Evolutionary conservation across 306 rosid species (phyloP).

Genomic region (Vigna angularis): DNA sequence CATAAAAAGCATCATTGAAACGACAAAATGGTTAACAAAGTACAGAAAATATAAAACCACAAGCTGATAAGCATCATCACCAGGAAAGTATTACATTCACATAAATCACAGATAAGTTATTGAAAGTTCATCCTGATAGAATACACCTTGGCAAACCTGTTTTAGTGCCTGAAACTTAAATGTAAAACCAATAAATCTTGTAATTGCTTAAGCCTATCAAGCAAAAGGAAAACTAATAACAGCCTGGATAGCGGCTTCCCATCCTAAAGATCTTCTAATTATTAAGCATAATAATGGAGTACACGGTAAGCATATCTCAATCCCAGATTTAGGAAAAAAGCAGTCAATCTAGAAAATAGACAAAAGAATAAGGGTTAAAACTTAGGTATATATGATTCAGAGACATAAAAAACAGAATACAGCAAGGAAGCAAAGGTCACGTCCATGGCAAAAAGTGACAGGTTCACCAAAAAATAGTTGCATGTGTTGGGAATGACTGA

Average conservation of each 20-base stretch:
- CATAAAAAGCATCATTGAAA: slow-evolving; percentile 2
- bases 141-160: background rate
- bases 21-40: background rate
- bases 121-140: background rate
- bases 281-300: background rate
- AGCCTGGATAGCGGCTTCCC: background rate
- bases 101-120: background rate
- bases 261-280: background rate
- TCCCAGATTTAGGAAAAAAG: no score
- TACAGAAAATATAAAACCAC: slow-evolving; percentile 8
- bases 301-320: no score
- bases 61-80: slow-evolving; percentile 11
- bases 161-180: background rate
- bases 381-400: background rate
- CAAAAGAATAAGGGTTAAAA: background rate
- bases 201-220: background rate
- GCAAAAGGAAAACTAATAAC: background rate
- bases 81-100: slow-evolving; percentile 10
- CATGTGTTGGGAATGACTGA: no score
- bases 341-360: no score
- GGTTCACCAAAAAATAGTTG: no score
- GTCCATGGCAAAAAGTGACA: no score
- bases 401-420: no score
- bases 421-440: no score
- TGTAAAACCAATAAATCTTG: background rate